These are phyloP conservation scores for Ustilago sp. DNA, from an alignment of 1,284 basidiomycete genomes.

Conservation along the genomic window DNA sequence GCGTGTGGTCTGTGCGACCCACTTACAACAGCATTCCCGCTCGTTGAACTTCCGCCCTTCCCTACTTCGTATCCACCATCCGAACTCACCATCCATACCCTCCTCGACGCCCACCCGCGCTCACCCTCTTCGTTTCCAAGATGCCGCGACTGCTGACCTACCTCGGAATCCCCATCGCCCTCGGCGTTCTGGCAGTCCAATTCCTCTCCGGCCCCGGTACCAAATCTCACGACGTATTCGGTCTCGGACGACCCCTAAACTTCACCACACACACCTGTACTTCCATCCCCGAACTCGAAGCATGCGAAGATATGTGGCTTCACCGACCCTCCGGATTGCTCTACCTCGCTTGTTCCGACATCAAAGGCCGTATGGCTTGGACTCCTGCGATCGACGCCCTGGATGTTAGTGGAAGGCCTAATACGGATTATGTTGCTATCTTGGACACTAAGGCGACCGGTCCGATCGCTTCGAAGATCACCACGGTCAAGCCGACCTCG, in stretches of 20 bases:
- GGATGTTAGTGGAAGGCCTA: conserved; percentile 61
- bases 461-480: conserved; percentile 71
- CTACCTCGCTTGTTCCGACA: conserved; percentile 79
- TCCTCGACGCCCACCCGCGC: neutral
- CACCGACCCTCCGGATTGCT: conserved; percentile 73
- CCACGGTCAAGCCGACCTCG: conserved; percentile 72
- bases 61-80: neutral
- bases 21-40: neutral
- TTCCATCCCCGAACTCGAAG: conserved; percentile 41
- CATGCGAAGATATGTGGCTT: conserved; percentile 61
- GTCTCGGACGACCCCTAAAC: conserved; percentile 43
- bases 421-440: conserved; percentile 71
- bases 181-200: conserved; percentile 43
- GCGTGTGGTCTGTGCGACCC: neutral
- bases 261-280: conserved; percentile 43
- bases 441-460: conserved; percentile 76
- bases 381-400: conserved; percentile 71
- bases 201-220: conserved; percentile 45
- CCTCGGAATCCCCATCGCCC: conserved; percentile 35
- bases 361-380: conserved; percentile 74
- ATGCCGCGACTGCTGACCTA: conserved; percentile 43
- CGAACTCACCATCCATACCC: neutral
- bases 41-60: neutral
- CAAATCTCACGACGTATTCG: conserved; percentile 42
- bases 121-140: neutral